Conservation (phyloP, 805 yeast genomes). For the Yarrowia hollandica region DNA sequence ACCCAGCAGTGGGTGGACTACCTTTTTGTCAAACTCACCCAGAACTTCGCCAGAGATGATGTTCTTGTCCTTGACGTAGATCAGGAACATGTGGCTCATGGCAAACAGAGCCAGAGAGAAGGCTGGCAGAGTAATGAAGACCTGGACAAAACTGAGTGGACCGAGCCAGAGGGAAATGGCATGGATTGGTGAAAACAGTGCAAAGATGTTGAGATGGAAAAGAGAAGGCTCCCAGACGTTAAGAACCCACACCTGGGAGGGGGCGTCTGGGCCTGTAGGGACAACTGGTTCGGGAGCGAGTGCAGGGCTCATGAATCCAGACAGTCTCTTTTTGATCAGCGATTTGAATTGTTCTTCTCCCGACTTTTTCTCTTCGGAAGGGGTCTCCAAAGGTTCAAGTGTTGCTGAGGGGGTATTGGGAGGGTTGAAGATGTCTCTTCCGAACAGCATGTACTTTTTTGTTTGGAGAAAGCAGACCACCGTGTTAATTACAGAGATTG, state of each 20-base stretch:
- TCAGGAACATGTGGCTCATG: slow-evolving; percentile 49
- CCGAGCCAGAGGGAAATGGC: slow-evolving; percentile 47
- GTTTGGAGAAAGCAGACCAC: slow-evolving; percentile 30
- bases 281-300: neutral
- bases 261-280: neutral
- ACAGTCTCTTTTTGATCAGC: neutral
- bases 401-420: slow-evolving; percentile 37
- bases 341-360: slow-evolving; percentile 4
- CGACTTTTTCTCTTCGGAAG: slow-evolving; percentile 19
- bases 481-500: slow-evolving; percentile 31
- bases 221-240: slow-evolving; percentile 67
- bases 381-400: slow-evolving; percentile 9
- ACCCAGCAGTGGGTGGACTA: slow-evolving; percentile 58
- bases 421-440: slow-evolving; percentile 32
- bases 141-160: slow-evolving; percentile 43
- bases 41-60: slow-evolving; percentile 59
- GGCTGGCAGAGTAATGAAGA: slow-evolving; percentile 44
- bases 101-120: slow-evolving; percentile 42
- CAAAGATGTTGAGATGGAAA: slow-evolving; percentile 53
- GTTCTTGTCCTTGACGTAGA: slow-evolving; percentile 57
- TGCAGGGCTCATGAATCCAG: slow-evolving; percentile 8
- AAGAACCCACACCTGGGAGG: slow-evolving; percentile 49
- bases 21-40: slow-evolving; percentile 63
- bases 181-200: slow-evolving; percentile 61
- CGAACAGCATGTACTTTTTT: slow-evolving; percentile 35